phyloP scores from a whole-genome alignment of 345 rosid species.

The Trapa incisa region DNA sequence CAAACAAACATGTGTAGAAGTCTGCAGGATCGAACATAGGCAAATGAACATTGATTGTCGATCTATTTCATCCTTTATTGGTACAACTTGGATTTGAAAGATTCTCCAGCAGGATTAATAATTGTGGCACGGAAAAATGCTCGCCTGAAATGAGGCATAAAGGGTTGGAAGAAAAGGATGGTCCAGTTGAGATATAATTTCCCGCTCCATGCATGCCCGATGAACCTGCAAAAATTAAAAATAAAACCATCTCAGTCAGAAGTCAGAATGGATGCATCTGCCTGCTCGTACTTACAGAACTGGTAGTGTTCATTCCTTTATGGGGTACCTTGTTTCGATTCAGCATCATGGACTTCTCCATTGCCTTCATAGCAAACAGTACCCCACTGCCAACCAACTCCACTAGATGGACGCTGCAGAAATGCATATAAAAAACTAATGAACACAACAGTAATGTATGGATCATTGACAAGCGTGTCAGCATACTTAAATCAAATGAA shows the following conservation, averaged over 20 bases:
- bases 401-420: slow-evolving; percentile 76
- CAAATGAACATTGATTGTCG: background rate
- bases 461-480: too few species aligned
- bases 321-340: slow-evolving; percentile 73
- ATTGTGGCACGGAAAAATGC: too few species aligned
- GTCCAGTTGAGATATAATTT: slow-evolving; percentile 75
- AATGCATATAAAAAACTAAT: background rate
- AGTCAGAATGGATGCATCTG: background rate
- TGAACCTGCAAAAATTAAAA: slow-evolving; percentile 35
- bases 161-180: slow-evolving; percentile 94
- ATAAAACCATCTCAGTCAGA: background rate
- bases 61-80: background rate
- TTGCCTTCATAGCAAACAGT: slow-evolving; percentile 91
- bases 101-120: slow-evolving; percentile 5
- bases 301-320: background rate
- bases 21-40: slow-evolving; percentile 39
- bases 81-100: background rate
- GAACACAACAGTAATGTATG: background rate
- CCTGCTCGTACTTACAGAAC: background rate
- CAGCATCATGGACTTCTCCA: slow-evolving; percentile 83
- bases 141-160: slow-evolving; percentile 78
- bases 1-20: slow-evolving; percentile 85
- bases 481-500: slow-evolving; percentile 2
- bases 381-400: slow-evolving; percentile 65
- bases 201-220: slow-evolving; percentile 88